Evolutionary conservation across 495 filamentous ascomycete species (phyloP), one percentile per base, ranked within the genome.

Genomic region (Podospora sp.): DNA sequence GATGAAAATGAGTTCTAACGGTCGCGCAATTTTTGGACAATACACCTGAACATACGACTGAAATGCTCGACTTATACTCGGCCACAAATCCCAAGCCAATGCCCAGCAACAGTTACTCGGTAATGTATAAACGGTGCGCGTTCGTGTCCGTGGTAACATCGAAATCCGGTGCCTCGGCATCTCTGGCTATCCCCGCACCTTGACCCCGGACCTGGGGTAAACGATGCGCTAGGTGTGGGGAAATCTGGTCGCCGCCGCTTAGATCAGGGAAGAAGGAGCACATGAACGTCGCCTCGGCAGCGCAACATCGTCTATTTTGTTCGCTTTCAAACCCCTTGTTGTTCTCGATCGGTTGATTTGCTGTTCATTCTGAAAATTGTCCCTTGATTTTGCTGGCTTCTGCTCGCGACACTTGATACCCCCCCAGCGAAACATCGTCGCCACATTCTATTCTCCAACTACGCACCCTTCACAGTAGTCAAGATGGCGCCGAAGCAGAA

Each of bases 401-500:
- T 46, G 40, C 4, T 11, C 40, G 5, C 40, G 5, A 46, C 14
- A 2, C 16, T 46, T 46, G 12, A 46, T 46, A 46, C 40, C 40
- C 40, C 5, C 14, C 40, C 14, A 14, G 40, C 5, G 40, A 46
- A 4, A 46, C 40, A 46, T 14, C 40, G 2, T 18, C 40, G 12
- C 9, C 40, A 46, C 40, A 46, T 33, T 33, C 29, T 33, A 33
- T 8, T 33, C 8, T 33, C 29, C 29, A 33, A 33, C 3, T 8
- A n/a, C n/a, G n/a, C n/a, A n/a, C n/a, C n/a, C n/a, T 36, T 36
- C 33, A 36, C 33, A 5, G 6, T 5, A 61, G 20, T n/a, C 55
- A 67, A 27, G 58, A 84, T 84, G 82, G 77, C 79, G 27, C 78
- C 78, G 73, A 81, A 80, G 63, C 73, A 78, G 46, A 79, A 80